Percentiles rank a stretch among this genome's conserved stretches.
These are phyloP conservation scores for Thermomucor indicae-seudaticae DNA, from an alignment of 371 early-diverging fungal species.

Conservation along the genomic window DNA sequence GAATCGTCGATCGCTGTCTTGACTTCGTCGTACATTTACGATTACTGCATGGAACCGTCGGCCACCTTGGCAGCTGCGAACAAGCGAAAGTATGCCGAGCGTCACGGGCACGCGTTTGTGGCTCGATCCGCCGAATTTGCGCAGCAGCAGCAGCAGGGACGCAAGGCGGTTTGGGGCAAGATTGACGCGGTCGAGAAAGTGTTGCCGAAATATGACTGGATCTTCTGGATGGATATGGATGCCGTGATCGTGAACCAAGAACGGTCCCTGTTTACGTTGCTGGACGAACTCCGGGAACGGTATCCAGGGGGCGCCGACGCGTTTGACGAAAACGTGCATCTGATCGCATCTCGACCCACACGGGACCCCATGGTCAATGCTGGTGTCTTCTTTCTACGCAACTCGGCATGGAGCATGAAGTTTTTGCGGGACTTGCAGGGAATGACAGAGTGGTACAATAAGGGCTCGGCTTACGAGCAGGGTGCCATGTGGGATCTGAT, in stretches of 20 bases:
- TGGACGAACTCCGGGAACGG: slow-evolving; percentile 21
- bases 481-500: slow-evolving; percentile 62
- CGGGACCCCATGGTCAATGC: slow-evolving; percentile 55
- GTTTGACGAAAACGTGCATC: slow-evolving; percentile 32
- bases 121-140: slow-evolving; percentile 59
- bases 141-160: slow-evolving; percentile 48
- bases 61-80: slow-evolving; percentile 48
- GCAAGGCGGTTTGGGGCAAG: slow-evolving; percentile 60
- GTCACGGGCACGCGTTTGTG: slow-evolving; percentile 58
- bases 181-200: slow-evolving; percentile 58
- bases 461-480: slow-evolving; percentile 51
- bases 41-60: slow-evolving; percentile 61
- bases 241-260: slow-evolving; percentile 53
- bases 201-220: slow-evolving; percentile 63
- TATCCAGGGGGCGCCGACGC: slow-evolving; percentile 21
- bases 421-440: slow-evolving; percentile 53
- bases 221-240: slow-evolving; percentile 70
- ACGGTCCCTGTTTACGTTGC: slow-evolving; percentile 33
- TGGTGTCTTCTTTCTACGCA: slow-evolving; percentile 61
- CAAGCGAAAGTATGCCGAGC: slow-evolving; percentile 52
- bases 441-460: slow-evolving; percentile 40
- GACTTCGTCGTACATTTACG: slow-evolving; percentile 57
- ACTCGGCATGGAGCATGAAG: slow-evolving; percentile 51
- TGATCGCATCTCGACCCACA: slow-evolving; percentile 47
- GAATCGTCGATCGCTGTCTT: slow-evolving; percentile 41